These are phyloP conservation scores for Daldinia bambusicola DNA, from an alignment of 495 filamentous ascomycete species.

Conservation along the genomic window DNA sequence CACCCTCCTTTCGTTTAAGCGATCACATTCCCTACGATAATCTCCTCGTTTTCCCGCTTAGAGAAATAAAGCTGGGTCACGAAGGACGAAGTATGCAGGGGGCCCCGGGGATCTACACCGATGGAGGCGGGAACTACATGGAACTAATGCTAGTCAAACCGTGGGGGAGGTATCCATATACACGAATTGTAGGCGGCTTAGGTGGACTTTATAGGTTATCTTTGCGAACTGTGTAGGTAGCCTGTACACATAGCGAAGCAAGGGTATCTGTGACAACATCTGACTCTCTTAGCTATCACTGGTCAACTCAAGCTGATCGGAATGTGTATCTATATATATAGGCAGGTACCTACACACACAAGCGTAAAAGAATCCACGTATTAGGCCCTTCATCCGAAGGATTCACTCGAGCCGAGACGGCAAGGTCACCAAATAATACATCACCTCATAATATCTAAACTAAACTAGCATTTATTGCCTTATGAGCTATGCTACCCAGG, in stretches of 20 bases:
- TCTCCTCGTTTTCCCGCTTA: slow-evolving; percentile 11
- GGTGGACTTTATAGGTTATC: background rate
- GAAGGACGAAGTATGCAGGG: slow-evolving; percentile 27
- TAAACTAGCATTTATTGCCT: background rate
- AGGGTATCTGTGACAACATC: background rate
- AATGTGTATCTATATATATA: background rate
- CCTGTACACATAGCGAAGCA: background rate
- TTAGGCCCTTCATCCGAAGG: background rate
- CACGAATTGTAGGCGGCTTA: background rate
- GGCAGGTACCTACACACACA: too few species aligned
- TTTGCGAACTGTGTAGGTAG: background rate
- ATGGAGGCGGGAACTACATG: slow-evolving; percentile 32
- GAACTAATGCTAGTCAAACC: slow-evolving; percentile 39
- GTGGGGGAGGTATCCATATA: slow-evolving; percentile 23
- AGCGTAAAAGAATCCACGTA: background rate
- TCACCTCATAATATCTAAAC: background rate
- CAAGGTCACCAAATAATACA: background rate
- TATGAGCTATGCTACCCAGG: too few species aligned
- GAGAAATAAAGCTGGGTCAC: background rate
- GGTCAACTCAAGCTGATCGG: background rate
- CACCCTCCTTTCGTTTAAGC: background rate
- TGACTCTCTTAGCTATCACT: background rate
- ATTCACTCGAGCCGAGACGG: background rate
- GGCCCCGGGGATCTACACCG: slow-evolving; percentile 35
- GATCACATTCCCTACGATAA: slow-evolving; percentile 2